Percentiles rank a stretch among this genome's conserved stretches.
Conservation (phyloP, 805 yeast genomes). For the Candida pseudofarinosa region DNA sequence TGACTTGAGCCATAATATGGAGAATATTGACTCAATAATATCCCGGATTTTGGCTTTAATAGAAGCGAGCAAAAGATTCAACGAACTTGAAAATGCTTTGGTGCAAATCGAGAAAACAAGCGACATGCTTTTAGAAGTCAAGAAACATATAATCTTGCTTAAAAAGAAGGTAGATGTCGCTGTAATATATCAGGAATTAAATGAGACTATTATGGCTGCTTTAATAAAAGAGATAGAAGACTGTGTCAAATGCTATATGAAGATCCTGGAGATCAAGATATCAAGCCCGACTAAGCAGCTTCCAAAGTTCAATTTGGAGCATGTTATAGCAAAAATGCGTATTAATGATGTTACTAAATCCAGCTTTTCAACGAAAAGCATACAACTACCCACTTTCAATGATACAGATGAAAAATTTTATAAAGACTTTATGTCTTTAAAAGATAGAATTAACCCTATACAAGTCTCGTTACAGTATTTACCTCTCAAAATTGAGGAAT, state of each 20-base stretch:
- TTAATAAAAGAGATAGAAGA: conserved; percentile 23
- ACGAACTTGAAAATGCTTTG: conserved; percentile 12
- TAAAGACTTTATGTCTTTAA: conserved; percentile 38
- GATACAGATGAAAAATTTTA: conserved; percentile 31
- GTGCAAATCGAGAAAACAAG: conserved; percentile 23
- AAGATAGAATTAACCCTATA: conserved; percentile 45
- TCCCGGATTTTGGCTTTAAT: conserved; percentile 13
- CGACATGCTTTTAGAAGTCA: conserved; percentile 23
- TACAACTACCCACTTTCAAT: conserved; percentile 29
- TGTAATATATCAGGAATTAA: conserved; percentile 24
- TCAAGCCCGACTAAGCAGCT: conserved; percentile 14
- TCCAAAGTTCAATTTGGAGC: conserved; percentile 15
- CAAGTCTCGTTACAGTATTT: conserved; percentile 49
- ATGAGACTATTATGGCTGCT: conserved; percentile 18
- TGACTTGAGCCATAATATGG: conserved; percentile 16
- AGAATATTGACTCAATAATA: conserved; percentile 22
- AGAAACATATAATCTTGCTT: conserved; percentile 14
- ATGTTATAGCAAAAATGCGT: conserved; percentile 20
- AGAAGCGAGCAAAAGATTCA: neutral
- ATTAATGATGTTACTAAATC: conserved; percentile 14
- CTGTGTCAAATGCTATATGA: conserved; percentile 15
- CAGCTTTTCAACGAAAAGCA: conserved; percentile 12
- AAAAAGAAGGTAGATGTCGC: conserved; percentile 26
- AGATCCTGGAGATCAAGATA: conserved; percentile 14
- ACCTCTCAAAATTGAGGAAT: conserved; percentile 47